phyloP scores from a whole-genome alignment of 352 stramenopile genomes.

The Phytophthora niederhauseri region DNA sequence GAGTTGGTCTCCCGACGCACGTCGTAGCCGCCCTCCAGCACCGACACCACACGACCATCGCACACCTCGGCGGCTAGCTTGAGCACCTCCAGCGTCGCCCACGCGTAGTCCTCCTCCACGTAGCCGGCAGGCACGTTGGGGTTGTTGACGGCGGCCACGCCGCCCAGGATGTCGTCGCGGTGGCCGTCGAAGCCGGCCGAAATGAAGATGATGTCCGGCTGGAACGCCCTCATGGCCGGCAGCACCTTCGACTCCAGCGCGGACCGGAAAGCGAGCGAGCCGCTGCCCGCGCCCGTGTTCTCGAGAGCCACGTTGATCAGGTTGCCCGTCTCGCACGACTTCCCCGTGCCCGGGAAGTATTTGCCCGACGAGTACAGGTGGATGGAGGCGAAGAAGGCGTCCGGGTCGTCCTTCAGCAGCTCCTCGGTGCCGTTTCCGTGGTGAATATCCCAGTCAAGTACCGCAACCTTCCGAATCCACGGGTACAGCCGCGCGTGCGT shows the following conservation, averaged over 20 bases:
- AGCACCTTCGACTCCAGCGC: conserved; percentile 67
- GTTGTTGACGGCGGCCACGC: conserved; percentile 78
- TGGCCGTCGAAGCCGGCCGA: conserved; percentile 90
- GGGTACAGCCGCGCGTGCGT: conserved; percentile 95
- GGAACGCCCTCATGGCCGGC: conserved; percentile 76
- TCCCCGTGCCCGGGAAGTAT: conserved; percentile 84
- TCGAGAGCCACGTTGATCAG: conserved; percentile 82
- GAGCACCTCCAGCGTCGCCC: conserved; percentile 79
- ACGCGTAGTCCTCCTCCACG: conserved; percentile 84
- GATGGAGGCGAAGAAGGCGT: conserved; percentile 86
- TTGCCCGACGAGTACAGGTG: conserved; percentile 76
- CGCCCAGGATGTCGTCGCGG: conserved; percentile 85
- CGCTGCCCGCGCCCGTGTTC: conserved; percentile 67
- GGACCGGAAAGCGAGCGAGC: conserved; percentile 67
- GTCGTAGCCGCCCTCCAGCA: conserved; percentile 89
- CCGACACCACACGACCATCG: conserved; percentile 80
- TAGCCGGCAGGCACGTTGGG: conserved; percentile 79
- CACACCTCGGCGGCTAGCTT: conserved; percentile 79
- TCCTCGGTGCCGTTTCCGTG: conserved; percentile 99
- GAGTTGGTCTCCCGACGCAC: conserved; percentile 83
- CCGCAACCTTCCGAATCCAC: conserved; percentile 94
- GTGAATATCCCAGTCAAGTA: conserved; percentile 99
- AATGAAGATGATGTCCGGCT: conserved; percentile 88
- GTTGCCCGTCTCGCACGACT: conserved; percentile 61
- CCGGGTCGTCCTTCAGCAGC: conserved; percentile 78